Base-by-base conservation (phyloP, 352 stramenopile genomes). In the Pythium diclinum region DNA sequence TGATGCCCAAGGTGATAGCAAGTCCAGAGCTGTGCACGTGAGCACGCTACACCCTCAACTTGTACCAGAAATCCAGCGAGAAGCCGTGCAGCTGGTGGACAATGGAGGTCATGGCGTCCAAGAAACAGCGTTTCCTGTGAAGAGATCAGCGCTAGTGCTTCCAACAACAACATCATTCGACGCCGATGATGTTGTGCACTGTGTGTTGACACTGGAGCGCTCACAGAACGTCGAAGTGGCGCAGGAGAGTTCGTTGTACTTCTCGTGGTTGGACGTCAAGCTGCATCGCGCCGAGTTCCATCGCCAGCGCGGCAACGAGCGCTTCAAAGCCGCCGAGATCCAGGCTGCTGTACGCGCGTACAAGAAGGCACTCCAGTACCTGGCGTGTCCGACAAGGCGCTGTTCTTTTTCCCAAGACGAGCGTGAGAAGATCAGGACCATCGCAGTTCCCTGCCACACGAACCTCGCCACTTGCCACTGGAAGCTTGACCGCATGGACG, bases 381-480 rank as follows among this genome's bases (percentile, higher is more conserved):
- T 91, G 5, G 71, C 77, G 59, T 80, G 80, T 55, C 81, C 84
- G 14, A 28, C 17, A 25, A 17, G 47, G 3, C 46, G 75, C 21
- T 75, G 83, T 54, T 25, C 53, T 17, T 91, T 83, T 63, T 74
- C 73, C 16, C 7, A 9, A 0, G 49, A 76, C 0, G 81, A 92
- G 63, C 51, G 71, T 30, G 49, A 72, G 8, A 33, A 62, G 6
- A 59, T 86, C 34, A 52, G 76, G 34, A 54, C 58, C 8, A 55
- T 90, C 16, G 72, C 72, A 10, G 60, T 84, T 8, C 74, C 78
- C 3, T 87, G 80, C 38, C 80, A 86, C 28, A 67, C 69, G 19
- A 91, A 91, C 65, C 71, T 90, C 53, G 82, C 81, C 59, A 85
- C 75, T 32, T 87, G 77, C 62, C 77, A 78, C 61, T 89, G 69